A percentile compares a stretch with the other conserved stretches of the same genome.
These are phyloP conservation scores for Peronospora farinosa DNA, from an alignment of 352 stramenopile genomes.

Conservation along the genomic window DNA sequence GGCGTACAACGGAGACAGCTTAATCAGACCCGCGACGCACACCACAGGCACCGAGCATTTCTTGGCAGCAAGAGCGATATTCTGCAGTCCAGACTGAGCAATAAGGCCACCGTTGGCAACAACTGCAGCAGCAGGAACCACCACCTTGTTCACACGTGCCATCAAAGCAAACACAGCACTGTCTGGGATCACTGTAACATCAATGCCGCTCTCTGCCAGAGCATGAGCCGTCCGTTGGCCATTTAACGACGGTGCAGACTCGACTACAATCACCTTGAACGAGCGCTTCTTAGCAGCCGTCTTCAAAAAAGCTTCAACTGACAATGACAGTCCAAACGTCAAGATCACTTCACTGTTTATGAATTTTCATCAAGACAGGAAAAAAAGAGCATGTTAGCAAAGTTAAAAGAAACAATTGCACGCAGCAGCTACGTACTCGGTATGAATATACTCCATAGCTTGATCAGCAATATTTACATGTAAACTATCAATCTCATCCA, in stretches of 20 bases:
- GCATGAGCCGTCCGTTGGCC: slow-evolving; percentile 87
- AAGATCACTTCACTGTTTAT: slow-evolving; percentile 89
- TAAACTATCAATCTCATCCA: slow-evolving; percentile 92
- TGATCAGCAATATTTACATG: slow-evolving; percentile 95
- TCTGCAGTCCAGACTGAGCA: slow-evolving; percentile 90
- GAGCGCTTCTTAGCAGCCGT: slow-evolving; percentile 87
- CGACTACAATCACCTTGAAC: slow-evolving; percentile 94
- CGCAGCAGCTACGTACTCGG: slow-evolving; percentile 55
- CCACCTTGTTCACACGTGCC: slow-evolving; percentile 96
- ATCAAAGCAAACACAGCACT: slow-evolving; percentile 97
- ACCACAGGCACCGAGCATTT: slow-evolving; percentile 96
- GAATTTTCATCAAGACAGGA: neutral
- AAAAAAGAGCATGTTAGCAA: slow-evolving; percentile 1
- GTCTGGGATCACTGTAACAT: slow-evolving; percentile 95
- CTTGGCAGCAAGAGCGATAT: slow-evolving; percentile 93
- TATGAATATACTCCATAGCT: slow-evolving; percentile 94
- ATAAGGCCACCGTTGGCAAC: slow-evolving; percentile 97
- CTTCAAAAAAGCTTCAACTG: slow-evolving; percentile 88
- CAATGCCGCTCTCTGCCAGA: slow-evolving; percentile 86
- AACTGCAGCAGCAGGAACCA: slow-evolving; percentile 93
- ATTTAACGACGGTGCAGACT: slow-evolving; percentile 90
- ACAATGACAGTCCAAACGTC: slow-evolving; percentile 90
- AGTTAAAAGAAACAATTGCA: neutral
- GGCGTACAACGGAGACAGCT: slow-evolving; percentile 96
- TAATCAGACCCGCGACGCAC: slow-evolving; percentile 96